Percentiles rank a stretch among this genome's conserved stretches.
Conservation (phyloP, 78 protist species). For the Ministeria vibrans region DNA sequence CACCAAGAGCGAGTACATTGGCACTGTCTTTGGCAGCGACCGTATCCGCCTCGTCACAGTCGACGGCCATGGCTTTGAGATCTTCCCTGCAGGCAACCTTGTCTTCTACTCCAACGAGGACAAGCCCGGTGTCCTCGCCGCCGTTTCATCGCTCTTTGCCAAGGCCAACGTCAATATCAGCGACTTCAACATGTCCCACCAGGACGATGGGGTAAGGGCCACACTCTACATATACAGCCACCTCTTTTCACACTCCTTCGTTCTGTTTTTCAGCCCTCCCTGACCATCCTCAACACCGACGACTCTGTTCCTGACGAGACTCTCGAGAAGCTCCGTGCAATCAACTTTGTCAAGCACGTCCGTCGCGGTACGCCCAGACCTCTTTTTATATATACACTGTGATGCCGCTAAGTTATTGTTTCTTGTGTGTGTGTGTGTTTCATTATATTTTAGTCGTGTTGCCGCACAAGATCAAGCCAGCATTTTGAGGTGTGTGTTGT, state of each 20-base stretch:
- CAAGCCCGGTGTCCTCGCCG: conserved; percentile 28
- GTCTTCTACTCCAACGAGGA: conserved; percentile 14
- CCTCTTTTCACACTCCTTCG: no score
- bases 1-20: conserved; percentile 2
- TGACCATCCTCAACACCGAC: neutral
- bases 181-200: conserved; percentile 10
- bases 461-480: no score
- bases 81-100: neutral
- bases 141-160: neutral
- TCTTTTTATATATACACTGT: no score
- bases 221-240: no score
- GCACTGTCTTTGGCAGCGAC: neutral
- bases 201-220: conserved; percentile 6
- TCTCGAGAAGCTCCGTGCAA: neutral
- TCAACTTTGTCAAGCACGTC: no score
- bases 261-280: no score
- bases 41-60: neutral
- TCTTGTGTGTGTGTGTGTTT: no score
- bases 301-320: neutral
- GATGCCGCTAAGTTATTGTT: no score
- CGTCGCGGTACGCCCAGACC: no score
- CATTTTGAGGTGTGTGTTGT: no score
- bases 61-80: neutral
- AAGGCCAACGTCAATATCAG: conserved; percentile 6
- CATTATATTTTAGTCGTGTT: no score